These are phyloP conservation scores for Plasmodium gaboni DNA, from an alignment of 169 alveolate species.

Conservation along the genomic window DNA sequence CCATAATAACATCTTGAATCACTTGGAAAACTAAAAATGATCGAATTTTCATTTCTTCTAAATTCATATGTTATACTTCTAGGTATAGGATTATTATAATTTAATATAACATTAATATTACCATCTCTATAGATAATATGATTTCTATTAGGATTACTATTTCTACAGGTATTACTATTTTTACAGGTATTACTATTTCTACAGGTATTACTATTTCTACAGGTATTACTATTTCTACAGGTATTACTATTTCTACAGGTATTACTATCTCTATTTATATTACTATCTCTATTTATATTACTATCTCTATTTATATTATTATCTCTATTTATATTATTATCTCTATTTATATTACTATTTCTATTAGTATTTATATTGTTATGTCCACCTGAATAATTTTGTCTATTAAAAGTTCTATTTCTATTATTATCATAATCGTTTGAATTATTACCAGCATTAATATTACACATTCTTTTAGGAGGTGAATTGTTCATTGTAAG, in stretches of 20 bases:
- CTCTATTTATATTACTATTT: background rate
- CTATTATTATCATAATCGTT: no score
- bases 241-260: background rate
- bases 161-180: background rate
- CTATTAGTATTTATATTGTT: constrained; percentile 6
- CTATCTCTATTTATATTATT: background rate
- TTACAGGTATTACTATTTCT: background rate
- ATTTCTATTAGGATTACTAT: background rate
- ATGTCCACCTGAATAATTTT: no score
- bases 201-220: background rate
- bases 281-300: constrained; percentile 8
- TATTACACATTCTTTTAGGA: no score
- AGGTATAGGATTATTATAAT: background rate
- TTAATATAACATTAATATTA: background rate
- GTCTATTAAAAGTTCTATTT: no score
- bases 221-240: background rate
- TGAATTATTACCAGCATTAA: no score
- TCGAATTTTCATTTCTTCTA: background rate
- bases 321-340: constrained; percentile 1
- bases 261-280: constrained; percentile 7
- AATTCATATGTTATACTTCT: background rate
- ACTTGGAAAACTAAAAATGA: background rate
- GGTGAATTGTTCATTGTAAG: no score
- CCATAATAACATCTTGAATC: background rate
- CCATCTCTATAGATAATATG: background rate